These are phyloP conservation scores for Solanum hybrid DNA, from an alignment of 305 asterid species.

Conservation along the genomic window DNA sequence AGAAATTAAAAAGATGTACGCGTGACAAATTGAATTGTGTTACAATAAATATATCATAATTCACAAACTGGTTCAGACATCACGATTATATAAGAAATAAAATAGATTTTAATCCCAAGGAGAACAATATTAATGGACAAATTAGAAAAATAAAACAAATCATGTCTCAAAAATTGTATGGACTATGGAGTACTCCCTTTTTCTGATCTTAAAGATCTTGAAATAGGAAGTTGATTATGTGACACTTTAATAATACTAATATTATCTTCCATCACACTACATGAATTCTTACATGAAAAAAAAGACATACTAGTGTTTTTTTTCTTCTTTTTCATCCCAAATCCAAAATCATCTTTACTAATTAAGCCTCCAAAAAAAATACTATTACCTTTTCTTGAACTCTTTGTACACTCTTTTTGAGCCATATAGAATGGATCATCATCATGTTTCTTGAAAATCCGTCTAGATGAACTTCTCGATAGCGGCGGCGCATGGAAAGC, in stretches of 20 bases:
- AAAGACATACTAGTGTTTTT: slow-evolving; percentile 14
- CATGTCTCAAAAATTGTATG: background rate
- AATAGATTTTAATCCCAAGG: background rate
- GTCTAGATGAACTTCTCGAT: slow-evolving; percentile 21
- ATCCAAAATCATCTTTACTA: slow-evolving; percentile 1
- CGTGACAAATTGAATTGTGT: background rate
- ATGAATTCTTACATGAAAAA: slow-evolving; percentile 40
- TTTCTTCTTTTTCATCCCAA: slow-evolving; percentile 11
- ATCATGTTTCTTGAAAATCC: slow-evolving; percentile 17
- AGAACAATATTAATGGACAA: background rate
- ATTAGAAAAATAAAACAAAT: too few species aligned
- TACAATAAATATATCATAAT: too few species aligned
- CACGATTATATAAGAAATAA: background rate
- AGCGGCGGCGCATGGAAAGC: slow-evolving; percentile 22
- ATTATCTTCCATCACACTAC: slow-evolving; percentile 30
- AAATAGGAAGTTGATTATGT: slow-evolving; percentile 16
- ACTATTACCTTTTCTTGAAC: slow-evolving; percentile 16
- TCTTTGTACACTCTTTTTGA: slow-evolving; percentile 50
- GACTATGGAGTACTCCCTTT: background rate
- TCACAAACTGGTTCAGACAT: accelerated
- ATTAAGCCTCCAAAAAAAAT: background rate
- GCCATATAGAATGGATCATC: slow-evolving; percentile 50
- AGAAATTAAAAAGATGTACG: background rate
- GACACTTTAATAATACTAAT: slow-evolving; percentile 16
- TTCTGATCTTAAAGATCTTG: slow-evolving; percentile 29